Conservation (phyloP, 2,329 filamentous ascomycete species). For the Aspergillus ochraceoroseus region DNA sequence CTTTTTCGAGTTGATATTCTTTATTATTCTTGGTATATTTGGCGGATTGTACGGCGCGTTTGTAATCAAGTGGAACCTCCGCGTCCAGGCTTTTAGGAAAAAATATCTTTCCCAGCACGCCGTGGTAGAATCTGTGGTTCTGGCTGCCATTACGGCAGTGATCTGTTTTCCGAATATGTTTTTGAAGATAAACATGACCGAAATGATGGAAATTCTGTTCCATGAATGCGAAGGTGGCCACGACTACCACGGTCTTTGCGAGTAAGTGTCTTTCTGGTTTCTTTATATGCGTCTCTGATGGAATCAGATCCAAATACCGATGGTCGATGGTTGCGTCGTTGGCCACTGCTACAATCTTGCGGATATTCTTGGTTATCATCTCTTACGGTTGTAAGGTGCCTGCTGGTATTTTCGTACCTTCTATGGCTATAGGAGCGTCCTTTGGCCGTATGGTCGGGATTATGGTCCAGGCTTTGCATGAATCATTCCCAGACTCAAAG, state of each 20-base stretch:
- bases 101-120: constrained; percentile 81
- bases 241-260: constrained; percentile 86
- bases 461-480: constrained; percentile 81
- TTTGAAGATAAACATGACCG: constrained; percentile 94
- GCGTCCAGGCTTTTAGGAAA: constrained; percentile 86
- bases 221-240: constrained; percentile 84
- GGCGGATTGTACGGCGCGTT: constrained; percentile 93
- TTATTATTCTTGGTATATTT: constrained; percentile 84
- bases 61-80: constrained; percentile 96
- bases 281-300: constrained; percentile 6
- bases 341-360: constrained; percentile 70
- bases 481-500: constrained; percentile 71
- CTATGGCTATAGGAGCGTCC: constrained; percentile 92
- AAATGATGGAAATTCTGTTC: constrained; percentile 98
- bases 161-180: constrained; percentile 98
- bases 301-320: constrained; percentile 56
- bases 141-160: constrained; percentile 78
- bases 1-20: constrained; percentile 93
- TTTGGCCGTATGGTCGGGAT: constrained; percentile 95
- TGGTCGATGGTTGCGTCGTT: constrained; percentile 75
- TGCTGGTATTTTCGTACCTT: constrained; percentile 95
- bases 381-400: constrained; percentile 98
- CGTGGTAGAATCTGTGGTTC: constrained; percentile 75
- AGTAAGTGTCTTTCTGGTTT: constrained; percentile 45
- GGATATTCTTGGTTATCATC: constrained; percentile 81